Evolutionary conservation across 257 asterid species (phyloP).

Genomic region (Cinchona pubescens): DNA sequence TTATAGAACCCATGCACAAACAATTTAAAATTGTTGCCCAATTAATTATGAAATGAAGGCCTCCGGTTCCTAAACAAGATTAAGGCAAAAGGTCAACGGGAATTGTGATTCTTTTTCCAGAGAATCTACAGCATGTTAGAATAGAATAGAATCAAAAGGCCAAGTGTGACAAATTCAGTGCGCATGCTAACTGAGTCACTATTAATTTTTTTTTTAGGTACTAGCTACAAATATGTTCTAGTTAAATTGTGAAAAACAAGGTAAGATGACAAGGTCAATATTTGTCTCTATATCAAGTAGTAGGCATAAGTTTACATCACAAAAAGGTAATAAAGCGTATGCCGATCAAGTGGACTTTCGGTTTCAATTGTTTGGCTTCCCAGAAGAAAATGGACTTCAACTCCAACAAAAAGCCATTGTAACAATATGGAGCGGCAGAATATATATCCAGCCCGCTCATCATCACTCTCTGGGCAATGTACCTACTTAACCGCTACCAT

Average conservation of each 20-base stretch:
- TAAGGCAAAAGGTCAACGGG: not conserved
- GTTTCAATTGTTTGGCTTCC: not conserved
- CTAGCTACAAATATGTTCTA: not conserved
- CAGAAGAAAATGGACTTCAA: not conserved
- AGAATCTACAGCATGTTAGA: not conserved
- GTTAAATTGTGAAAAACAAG: not conserved
- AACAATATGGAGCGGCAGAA: not conserved
- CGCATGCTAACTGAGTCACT: not conserved
- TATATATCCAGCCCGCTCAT: conserved; percentile 6
- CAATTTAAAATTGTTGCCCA: not conserved
- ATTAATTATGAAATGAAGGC: not conserved
- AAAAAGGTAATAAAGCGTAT: not conserved
- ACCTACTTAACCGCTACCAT: conserved; percentile 39
- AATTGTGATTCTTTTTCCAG: not conserved
- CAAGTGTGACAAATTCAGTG: not conserved
- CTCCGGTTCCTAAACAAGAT: not conserved
- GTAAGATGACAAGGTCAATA: not conserved
- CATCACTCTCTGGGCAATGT: conserved; percentile 20
- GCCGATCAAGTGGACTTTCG: conserved; percentile 8
- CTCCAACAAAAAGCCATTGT: not conserved
- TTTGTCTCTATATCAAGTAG: not conserved
- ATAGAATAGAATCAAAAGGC: not conserved
- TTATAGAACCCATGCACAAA: too few relatives aligned
- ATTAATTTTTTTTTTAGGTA: not conserved
- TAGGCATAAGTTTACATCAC: not conserved